Base-by-base conservation (phyloP, 2,329 filamentous ascomycete species). In the Ilyonectria mors-panacis region DNA sequence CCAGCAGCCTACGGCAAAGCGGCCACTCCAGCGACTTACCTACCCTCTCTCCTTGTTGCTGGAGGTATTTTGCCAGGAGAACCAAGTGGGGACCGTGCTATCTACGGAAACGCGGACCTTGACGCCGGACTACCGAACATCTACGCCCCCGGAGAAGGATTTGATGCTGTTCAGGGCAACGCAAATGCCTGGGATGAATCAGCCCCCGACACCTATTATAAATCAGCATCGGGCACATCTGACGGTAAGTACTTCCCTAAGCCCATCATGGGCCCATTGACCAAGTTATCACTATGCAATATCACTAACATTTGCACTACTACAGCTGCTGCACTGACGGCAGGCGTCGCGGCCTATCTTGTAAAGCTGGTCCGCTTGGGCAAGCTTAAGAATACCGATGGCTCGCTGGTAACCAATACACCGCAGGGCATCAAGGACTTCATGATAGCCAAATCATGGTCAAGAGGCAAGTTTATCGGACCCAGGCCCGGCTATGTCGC, bases 291-390 rank as follows among this genome's bases (percentile, higher is more conserved):
- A 5, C 26, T 26, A 6, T 26, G 6, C 26, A 26, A 26, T 26
- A 26, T 26, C 26, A 4, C 26, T 26, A 26, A 26, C 26, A 26
- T 26, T 6, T 26, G 26, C 26, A 26, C 26, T 26, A 26, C 23
- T 26, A 26, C 26, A 26, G 26, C 26, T 26, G 26, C 26, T 26
- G 26, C 47, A 23, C 26, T 59, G n/a, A 59, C 57, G 17, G 39
- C 26, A 23, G 57, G 57, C 4, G 28, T 59, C 21, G 57, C 57
- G 26, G 57, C 57, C 10, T 35, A 35, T 35, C 45, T 53, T 10
- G 37, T 44, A 6, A 42, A 44, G 19, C 33, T 42, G 44, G 42
- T 13, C 3, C 44, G 39, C 4, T 9, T 48, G 8, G 59, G 48
- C 6, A 15, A 19, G 10, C 59, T 61, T 2, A 33, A 35, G 17